Percentiles rank a stretch among this genome's conserved stretches.
phyloP scores from a whole-genome alignment of 805 yeast species.

The Wickerhamiella kurtzmanii region DNA sequence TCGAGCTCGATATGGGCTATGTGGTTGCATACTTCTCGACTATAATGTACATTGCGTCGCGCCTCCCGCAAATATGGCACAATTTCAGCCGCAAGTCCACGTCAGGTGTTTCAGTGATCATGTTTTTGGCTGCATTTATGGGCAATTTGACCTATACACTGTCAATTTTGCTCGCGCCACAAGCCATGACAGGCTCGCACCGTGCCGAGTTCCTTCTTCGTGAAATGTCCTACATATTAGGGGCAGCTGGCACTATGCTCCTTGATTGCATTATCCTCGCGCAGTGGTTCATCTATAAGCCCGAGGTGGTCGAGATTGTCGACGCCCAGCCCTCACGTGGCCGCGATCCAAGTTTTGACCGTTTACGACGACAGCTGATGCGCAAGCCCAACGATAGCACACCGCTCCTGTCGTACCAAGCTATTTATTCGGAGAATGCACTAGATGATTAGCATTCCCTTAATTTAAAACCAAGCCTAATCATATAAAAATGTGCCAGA shows the following conservation, averaged over 20 bases:
- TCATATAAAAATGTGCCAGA: too few species aligned
- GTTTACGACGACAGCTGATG: conserved; percentile 1
- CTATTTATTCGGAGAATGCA: conserved; percentile 2
- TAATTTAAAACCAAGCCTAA: neutral
- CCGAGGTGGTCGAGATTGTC: neutral
- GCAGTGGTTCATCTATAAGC: conserved; percentile 20
- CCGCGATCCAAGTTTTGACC: neutral
- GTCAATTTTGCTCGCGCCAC: conserved; percentile 47
- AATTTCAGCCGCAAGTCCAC: conserved; percentile 71
- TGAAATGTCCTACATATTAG: conserved; percentile 71
- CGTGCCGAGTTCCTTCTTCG: conserved; percentile 39
- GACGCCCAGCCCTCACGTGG: neutral
- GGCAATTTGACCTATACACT: conserved; percentile 69
- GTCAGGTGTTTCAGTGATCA: conserved; percentile 67
- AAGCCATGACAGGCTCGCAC: conserved; percentile 33
- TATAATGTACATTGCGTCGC: conserved; percentile 54
- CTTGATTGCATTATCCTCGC: conserved; percentile 46
- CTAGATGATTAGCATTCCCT: neutral
- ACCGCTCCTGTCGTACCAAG: conserved; percentile 6
- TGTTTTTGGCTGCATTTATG: conserved; percentile 63
- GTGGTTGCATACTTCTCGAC: conserved; percentile 71
- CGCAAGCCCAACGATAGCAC: conserved; percentile 4
- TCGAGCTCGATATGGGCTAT: conserved; percentile 27
- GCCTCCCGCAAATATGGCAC: conserved; percentile 74
- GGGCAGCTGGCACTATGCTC: conserved; percentile 71